Conservation (phyloP, 176 grass and related monocot genomes). For the Bromus sterilis region DNA sequence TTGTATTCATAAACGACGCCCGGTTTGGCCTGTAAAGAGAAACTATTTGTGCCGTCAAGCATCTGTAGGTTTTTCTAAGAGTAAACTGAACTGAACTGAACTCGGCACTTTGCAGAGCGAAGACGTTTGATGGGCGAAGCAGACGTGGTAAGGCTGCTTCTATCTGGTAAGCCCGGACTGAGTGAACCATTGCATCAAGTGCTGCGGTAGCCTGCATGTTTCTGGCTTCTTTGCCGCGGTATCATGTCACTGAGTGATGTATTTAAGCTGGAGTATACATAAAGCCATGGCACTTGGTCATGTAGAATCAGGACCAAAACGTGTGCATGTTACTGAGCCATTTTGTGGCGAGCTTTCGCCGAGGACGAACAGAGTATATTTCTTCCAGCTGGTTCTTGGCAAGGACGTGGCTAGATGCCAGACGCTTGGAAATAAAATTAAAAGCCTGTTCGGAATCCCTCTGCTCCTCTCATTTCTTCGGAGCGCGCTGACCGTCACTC, state of each 20-base stretch:
- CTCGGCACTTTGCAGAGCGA: neutral
- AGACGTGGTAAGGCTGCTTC: neutral
- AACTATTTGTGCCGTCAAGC: neutral
- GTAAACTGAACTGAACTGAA: neutral
- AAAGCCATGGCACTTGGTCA: neutral
- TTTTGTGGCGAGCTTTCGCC: too few relatives aligned
- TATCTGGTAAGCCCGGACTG: too few relatives aligned
- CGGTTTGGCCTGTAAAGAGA: neutral
- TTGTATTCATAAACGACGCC: constrained; percentile 3
- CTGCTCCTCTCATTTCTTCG: too few relatives aligned
- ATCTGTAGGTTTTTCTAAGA: neutral
- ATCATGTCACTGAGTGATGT: neutral
- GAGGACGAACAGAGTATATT: too few relatives aligned
- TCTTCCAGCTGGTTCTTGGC: too few relatives aligned
- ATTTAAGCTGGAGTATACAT: neutral
- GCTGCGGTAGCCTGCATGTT: neutral
- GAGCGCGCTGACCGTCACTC: too few relatives aligned
- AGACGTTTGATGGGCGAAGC: neutral
- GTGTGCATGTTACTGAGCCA: too few relatives aligned
- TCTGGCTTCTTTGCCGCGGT: neutral
- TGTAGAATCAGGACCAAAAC: constrained; percentile 1
- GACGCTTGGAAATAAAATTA: too few relatives aligned
- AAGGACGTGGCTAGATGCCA: too few relatives aligned
- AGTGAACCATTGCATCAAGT: too few relatives aligned
- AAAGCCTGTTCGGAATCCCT: too few relatives aligned